These are phyloP conservation scores for Plasmodium malariae DNA, from an alignment of 169 alveolate genomes.

Conservation along the genomic window DNA sequence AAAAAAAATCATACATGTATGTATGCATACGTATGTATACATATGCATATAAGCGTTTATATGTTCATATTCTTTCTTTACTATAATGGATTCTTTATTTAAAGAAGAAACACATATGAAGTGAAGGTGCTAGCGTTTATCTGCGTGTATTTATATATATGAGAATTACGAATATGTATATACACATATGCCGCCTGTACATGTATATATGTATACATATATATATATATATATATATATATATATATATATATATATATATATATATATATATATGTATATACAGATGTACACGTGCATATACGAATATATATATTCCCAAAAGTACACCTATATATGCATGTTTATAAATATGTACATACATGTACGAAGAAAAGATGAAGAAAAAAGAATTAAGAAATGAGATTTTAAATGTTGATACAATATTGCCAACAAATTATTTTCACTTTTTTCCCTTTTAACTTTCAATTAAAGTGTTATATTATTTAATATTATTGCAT, in stretches of 20 bases:
- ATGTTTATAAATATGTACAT: too few species aligned
- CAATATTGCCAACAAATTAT: background rate
- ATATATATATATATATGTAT: background rate
- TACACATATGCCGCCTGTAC: background rate
- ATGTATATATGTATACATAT: conserved; percentile 20
- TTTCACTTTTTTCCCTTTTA: background rate
- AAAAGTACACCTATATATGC: background rate
- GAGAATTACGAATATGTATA: too few species aligned
- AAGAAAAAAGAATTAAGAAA: conserved; percentile 11
- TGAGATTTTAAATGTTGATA: conserved; percentile 24
- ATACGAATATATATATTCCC: background rate
- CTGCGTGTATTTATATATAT: background rate
- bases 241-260: background rate
- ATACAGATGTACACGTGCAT: background rate
- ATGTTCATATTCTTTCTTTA: background rate
- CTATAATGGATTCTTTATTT: background rate
- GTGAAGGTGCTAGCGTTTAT: too few species aligned
- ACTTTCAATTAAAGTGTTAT: conserved; percentile 49
- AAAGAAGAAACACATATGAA: background rate
- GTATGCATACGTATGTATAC: conserved; percentile 9
- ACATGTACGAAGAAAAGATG: conserved; percentile 2
- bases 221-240: conserved; percentile 19
- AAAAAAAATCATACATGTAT: conserved; percentile 13
- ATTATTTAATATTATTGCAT: background rate
- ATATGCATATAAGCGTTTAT: background rate